Conservation (phyloP, 2,329 filamentous ascomycete species). For the Fusarium dimerum region DNA sequence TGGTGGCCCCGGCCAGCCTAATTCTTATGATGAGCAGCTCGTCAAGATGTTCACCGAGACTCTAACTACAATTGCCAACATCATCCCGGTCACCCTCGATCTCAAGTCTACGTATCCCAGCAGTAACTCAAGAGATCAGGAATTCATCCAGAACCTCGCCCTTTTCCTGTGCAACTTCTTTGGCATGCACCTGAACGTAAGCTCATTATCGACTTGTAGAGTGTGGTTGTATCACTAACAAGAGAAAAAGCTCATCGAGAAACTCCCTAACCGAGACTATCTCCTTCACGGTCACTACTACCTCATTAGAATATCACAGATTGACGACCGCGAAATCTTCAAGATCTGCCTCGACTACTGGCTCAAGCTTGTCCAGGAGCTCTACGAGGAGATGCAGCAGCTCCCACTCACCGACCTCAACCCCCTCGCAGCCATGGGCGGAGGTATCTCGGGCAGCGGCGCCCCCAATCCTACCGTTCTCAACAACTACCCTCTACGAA, state of each 20-base stretch:
- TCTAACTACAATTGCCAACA: conserved; percentile 86
- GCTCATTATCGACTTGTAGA: conserved; percentile 27
- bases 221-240: conserved; percentile 11
- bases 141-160: conserved; percentile 96
- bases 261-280: conserved; percentile 91
- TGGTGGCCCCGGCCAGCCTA: conserved; percentile 63
- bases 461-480: conserved; percentile 84
- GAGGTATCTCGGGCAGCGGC: conserved; percentile 73
- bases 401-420: conserved; percentile 92
- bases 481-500: conserved; percentile 87
- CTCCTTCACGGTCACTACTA: conserved; percentile 97
- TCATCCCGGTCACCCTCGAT: conserved; percentile 88
- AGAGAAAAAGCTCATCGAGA: conserved; percentile 75
- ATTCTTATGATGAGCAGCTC: conserved; percentile 90
- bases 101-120: conserved; percentile 87
- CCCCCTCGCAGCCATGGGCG: conserved; percentile 77
- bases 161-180: conserved; percentile 98
- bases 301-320: conserved; percentile 96
- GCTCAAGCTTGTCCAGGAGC: conserved; percentile 96
- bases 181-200: conserved; percentile 82
- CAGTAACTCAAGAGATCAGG: conserved; percentile 91
- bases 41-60: conserved; percentile 99
- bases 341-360: conserved; percentile 99
- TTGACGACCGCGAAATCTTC: conserved; percentile 98
- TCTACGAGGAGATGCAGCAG: conserved; percentile 98